Percentiles rank a stretch among this genome's conserved stretches.
Evolutionary conservation across 352 stramenopile species (phyloP).

Genomic region (Thalassiosira hispida): DNA sequence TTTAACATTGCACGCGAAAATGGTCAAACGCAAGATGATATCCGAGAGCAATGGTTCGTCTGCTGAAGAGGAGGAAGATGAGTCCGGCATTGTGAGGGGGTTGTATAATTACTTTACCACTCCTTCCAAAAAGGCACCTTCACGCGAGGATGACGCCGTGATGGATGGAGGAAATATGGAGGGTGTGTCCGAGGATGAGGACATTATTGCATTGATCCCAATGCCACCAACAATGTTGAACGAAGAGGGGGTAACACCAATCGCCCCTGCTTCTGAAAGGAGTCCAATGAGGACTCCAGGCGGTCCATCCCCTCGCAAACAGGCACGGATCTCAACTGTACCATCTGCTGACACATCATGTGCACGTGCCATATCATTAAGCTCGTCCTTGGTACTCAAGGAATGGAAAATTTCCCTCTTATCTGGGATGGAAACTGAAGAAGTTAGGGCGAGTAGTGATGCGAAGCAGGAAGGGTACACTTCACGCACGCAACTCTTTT

Average conservation of each 20-base stretch:
- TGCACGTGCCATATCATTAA: constrained; percentile 15
- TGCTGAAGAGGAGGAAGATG: not conserved
- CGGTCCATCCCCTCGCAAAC: constrained; percentile 19
- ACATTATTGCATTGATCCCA: constrained; percentile 42
- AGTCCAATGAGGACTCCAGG: constrained; percentile 13
- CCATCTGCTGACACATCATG: constrained; percentile 7
- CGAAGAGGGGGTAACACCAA: not conserved
- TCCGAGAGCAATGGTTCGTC: not conserved
- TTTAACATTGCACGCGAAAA: constrained; percentile 39
- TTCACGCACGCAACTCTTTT: not conserved
- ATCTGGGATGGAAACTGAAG: not conserved
- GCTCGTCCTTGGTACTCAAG: constrained; percentile 17
- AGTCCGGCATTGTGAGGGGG: constrained; percentile 24
- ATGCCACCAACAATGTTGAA: constrained; percentile 1
- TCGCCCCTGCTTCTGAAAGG: not conserved
- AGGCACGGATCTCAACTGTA: constrained; percentile 7
- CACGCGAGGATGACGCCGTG: not conserved
- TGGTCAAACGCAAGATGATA: constrained; percentile 11
- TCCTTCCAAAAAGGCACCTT: constrained; percentile 18
- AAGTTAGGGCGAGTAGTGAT: not conserved
- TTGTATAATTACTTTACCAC: constrained; percentile 46
- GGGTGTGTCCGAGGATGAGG: constrained; percentile 3
- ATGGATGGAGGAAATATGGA: not conserved
- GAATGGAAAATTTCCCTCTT: constrained; percentile 32
- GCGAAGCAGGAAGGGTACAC: constrained; percentile 13